Conservation (phyloP, 2,329 filamentous ascomycete species). For the Pseudogymnoascus sp. region DNA sequence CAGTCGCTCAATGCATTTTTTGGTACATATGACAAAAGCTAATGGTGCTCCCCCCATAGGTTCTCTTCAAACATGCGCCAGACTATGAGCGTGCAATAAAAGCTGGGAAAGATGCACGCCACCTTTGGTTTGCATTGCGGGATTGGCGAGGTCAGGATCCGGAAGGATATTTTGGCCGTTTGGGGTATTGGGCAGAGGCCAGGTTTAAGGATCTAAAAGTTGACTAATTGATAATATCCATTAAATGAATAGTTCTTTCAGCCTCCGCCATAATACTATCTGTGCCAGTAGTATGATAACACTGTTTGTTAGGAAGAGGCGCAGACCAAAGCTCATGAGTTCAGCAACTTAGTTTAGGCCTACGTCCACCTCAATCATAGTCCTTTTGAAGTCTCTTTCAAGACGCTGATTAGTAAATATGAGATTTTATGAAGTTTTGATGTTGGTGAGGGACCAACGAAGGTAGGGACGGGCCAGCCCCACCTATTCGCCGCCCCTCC, state of each 20-base stretch:
- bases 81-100: slow-evolving; percentile 20
- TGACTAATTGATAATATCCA: neutral
- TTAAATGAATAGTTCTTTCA: neutral
- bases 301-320: neutral
- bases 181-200: neutral
- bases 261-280: neutral
- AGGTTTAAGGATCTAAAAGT: neutral
- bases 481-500: neutral
- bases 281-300: neutral
- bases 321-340: neutral
- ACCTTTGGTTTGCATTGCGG: slow-evolving; percentile 25
- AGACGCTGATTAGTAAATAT: neutral
- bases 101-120: slow-evolving; percentile 24
- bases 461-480: neutral
- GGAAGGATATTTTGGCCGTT: slow-evolving; percentile 16
- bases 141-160: slow-evolving; percentile 15
- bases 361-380: neutral
- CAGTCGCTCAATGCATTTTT: neutral
- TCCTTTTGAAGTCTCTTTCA: neutral
- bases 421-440: neutral
- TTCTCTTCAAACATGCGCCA: slow-evolving; percentile 17
- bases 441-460: neutral
- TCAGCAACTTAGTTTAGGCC: neutral
- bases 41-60: slow-evolving; percentile 15
- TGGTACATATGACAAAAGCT: slow-evolving; percentile 10